Evolutionary conservation across 2,329 filamentous ascomycete genomes (phyloP).

Genomic region (Cylindrodendrum hubeiense): DNA sequence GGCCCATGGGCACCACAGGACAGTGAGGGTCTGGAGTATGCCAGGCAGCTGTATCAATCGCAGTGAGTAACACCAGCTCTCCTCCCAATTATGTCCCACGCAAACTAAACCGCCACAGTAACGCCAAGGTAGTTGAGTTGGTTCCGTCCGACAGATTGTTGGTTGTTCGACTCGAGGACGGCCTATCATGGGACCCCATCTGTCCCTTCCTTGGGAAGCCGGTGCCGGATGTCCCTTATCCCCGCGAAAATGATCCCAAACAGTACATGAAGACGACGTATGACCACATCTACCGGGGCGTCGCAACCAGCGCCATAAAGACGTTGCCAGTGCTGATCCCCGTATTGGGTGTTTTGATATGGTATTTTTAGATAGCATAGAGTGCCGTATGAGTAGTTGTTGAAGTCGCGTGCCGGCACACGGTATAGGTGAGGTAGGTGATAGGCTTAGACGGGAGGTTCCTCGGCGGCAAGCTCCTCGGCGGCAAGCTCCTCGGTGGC

Average conservation of each 20-base stretch:
- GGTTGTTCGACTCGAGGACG: neutral
- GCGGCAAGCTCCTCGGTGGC: constrained; percentile 2
- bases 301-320: constrained; percentile 12
- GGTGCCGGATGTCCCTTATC: constrained; percentile 7
- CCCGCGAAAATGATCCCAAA: constrained; percentile 5
- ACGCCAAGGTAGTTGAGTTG: neutral
- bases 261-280: constrained; percentile 19
- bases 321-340: neutral
- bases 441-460: constrained; percentile 2
- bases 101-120: constrained; percentile 5
- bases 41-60: neutral
- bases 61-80: neutral
- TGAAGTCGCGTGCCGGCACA: constrained; percentile 11
- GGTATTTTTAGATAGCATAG: constrained; percentile 1
- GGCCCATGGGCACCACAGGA: constrained; percentile 2
- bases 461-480: neutral
- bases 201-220: constrained; percentile 6
- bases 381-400: constrained; percentile 10
- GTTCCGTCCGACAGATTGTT: neutral
- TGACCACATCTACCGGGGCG: constrained; percentile 6
- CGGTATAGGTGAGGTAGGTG: neutral
- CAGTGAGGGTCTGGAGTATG: constrained; percentile 5
- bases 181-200: constrained; percentile 6
- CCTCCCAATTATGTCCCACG: neutral
- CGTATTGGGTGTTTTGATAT: neutral